Evolutionary conservation across 1,139 yeast genomes (phyloP).

Genomic region (Scheffersomyces lignicola): DNA sequence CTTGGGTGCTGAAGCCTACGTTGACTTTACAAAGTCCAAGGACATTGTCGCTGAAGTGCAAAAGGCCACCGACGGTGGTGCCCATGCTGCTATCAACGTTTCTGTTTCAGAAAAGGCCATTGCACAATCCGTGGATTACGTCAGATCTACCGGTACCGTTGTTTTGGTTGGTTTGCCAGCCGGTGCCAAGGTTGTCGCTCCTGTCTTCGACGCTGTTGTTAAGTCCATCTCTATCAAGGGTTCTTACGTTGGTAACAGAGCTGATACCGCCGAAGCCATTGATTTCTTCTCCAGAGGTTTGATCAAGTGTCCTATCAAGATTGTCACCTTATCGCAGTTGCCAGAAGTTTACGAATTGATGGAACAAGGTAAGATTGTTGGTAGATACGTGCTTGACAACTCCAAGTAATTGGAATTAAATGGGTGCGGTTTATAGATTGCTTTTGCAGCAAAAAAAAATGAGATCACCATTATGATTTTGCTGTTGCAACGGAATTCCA

Average conservation of each 20-base stretch:
- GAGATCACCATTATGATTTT: too few relatives aligned
- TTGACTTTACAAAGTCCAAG: slow-evolving; percentile 61
- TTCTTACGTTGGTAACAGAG: slow-evolving; percentile 80
- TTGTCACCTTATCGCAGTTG: slow-evolving; percentile 67
- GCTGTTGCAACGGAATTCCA: too few relatives aligned
- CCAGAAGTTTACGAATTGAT: slow-evolving; percentile 63
- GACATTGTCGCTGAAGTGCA: slow-evolving; percentile 57
- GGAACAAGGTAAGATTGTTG: slow-evolving; percentile 71
- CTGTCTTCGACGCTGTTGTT: slow-evolving; percentile 65
- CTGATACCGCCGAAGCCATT: slow-evolving; percentile 73
- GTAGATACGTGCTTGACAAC: slow-evolving; percentile 78
- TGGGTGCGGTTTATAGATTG: not conserved
- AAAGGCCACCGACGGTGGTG: slow-evolving; percentile 71
- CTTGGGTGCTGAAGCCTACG: slow-evolving; percentile 66
- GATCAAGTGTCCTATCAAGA: slow-evolving; percentile 67
- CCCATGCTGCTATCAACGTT: slow-evolving; percentile 74
- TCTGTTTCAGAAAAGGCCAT: slow-evolving; percentile 71
- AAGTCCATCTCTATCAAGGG: slow-evolving; percentile 66
- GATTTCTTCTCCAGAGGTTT: slow-evolving; percentile 73
- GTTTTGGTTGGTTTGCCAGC: slow-evolving; percentile 78
- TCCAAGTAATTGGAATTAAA: slow-evolving; percentile 38
- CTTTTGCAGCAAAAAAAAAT: slow-evolving; percentile 3
- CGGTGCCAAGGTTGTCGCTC: slow-evolving; percentile 62
- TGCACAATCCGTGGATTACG: slow-evolving; percentile 61
- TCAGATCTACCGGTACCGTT: slow-evolving; percentile 68